phyloP scores from a whole-genome alignment of 768 basidiomycete genomes.

The Lactarius akahatsu region DNA sequence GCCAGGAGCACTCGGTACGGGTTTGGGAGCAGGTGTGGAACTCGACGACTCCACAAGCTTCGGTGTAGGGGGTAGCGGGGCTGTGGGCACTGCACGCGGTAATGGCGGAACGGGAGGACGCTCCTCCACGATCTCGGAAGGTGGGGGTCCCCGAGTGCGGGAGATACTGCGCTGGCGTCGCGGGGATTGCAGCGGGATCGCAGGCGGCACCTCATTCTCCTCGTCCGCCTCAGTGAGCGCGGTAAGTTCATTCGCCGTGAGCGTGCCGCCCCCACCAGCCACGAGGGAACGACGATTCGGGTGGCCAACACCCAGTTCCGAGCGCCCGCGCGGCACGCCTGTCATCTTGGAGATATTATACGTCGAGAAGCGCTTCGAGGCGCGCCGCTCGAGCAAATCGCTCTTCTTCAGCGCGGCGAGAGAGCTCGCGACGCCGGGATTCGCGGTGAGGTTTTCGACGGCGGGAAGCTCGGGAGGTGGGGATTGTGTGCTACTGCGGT shows the following conservation, averaged over 20 bases:
- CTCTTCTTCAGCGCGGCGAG: constrained; percentile 86
- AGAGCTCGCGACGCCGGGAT: constrained; percentile 58
- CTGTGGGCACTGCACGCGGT: constrained; percentile 14
- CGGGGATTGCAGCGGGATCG: constrained; percentile 25
- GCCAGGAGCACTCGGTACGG: constrained; percentile 33
- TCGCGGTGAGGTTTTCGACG: constrained; percentile 50
- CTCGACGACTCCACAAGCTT: constrained; percentile 3
- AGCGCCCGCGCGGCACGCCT: constrained; percentile 49
- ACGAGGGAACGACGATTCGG: constrained; percentile 69
- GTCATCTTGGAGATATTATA: constrained; percentile 96
- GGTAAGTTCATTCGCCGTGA: constrained; percentile 70
- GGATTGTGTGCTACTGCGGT: constrained; percentile 26
- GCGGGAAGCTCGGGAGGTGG: constrained; percentile 39
- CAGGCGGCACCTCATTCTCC: constrained; percentile 38
- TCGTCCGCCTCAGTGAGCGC: constrained; percentile 76
- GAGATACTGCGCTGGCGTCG: constrained; percentile 31
- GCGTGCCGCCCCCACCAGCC: constrained; percentile 49
- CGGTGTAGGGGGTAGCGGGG: not conserved
- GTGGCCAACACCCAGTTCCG: constrained; percentile 39
- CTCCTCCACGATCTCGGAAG: constrained; percentile 34
- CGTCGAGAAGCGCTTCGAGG: constrained; percentile 93
- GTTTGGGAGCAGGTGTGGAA: constrained; percentile 17
- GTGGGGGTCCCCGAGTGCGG: constrained; percentile 29
- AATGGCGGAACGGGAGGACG: constrained; percentile 38
- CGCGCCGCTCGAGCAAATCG: constrained; percentile 84